Evolutionary conservation across 139 green algal species (phyloP).

Genomic region (Chlamydomonas applanata): DNA sequence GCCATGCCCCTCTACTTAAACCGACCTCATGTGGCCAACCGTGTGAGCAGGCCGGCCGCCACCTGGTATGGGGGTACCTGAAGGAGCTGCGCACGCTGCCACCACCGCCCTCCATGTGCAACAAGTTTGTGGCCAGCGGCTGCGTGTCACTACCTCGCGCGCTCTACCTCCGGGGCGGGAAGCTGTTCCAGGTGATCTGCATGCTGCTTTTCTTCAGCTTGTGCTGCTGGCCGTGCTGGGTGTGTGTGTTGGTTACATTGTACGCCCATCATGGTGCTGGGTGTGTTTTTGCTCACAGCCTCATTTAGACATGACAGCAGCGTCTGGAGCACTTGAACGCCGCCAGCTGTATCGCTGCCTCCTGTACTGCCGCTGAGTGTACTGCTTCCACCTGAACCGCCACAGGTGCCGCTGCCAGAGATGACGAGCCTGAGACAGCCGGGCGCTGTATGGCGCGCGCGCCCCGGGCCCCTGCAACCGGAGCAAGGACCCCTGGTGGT

Average conservation of each 20-base stretch:
- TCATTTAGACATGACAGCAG: no score
- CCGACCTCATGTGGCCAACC: background rate
- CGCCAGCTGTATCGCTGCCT: no score
- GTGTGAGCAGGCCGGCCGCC: conserved; percentile 49
- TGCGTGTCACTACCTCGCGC: conserved; percentile 37
- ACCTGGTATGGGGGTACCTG: conserved; percentile 78
- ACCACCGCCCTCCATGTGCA: conserved; percentile 25
- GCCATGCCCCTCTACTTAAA: no score
- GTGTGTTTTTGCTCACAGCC: no score
- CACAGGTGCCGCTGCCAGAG: conserved; percentile 35
- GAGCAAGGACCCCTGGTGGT: background rate
- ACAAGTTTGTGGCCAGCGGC: conserved; percentile 15
- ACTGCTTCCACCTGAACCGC: background rate
- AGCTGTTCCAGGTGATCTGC: conserved; percentile 35
- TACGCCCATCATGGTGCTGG: background rate
- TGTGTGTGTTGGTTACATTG: no score
- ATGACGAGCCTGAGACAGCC: conserved; percentile 22
- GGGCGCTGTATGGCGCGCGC: background rate
- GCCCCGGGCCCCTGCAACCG: background rate
- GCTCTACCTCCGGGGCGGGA: conserved; percentile 38
- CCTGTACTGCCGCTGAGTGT: no score
- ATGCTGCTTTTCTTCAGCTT: conserved; percentile 3
- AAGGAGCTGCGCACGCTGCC: conserved; percentile 62
- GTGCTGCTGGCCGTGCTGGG: background rate
- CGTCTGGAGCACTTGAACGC: no score